Evolutionary conservation across 2,329 filamentous ascomycete species (phyloP).

Genomic region (Annulohypoxylon truncatum): DNA sequence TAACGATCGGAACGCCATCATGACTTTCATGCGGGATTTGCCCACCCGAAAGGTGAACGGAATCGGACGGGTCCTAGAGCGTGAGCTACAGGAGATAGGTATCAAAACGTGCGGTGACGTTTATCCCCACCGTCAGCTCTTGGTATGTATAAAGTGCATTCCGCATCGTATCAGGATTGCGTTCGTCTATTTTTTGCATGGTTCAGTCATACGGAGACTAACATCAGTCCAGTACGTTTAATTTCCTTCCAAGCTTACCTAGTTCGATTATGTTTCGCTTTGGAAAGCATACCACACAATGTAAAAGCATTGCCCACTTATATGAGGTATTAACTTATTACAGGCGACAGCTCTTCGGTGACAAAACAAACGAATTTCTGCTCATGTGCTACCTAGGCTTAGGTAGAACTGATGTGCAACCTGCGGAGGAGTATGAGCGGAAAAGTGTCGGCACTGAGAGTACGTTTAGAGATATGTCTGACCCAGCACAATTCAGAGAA

Average conservation of each 20-base stretch:
- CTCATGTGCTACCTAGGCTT: conserved; percentile 86
- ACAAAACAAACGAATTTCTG: conserved; percentile 90
- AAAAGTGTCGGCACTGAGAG: conserved; percentile 96
- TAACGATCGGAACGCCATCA: conserved; percentile 77
- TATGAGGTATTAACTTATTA: conserved; percentile 6
- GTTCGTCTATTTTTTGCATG: neutral
- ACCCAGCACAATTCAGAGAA: conserved; percentile 73
- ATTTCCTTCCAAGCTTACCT: neutral
- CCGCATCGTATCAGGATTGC: neutral
- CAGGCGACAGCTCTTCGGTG: conserved; percentile 79
- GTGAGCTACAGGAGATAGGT: conserved; percentile 88
- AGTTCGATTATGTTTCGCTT: neutral
- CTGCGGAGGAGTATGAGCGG: conserved; percentile 87
- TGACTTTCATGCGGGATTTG: conserved; percentile 86
- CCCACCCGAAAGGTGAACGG: conserved; percentile 94
- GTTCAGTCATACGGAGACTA: conserved; percentile 2
- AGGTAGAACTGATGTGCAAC: conserved; percentile 85
- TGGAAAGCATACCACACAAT: neutral
- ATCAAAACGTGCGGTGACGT: conserved; percentile 91
- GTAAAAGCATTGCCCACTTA: neutral
- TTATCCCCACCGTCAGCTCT: conserved; percentile 77
- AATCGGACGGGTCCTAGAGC: conserved; percentile 91
- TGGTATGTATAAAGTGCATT: conserved; percentile 53
- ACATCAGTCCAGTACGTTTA: conserved; percentile 26
- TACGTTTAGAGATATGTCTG: conserved; percentile 85